Base-by-base conservation (phyloP, 1,284 basidiomycete species). In the Peniophora sp. region DNA sequence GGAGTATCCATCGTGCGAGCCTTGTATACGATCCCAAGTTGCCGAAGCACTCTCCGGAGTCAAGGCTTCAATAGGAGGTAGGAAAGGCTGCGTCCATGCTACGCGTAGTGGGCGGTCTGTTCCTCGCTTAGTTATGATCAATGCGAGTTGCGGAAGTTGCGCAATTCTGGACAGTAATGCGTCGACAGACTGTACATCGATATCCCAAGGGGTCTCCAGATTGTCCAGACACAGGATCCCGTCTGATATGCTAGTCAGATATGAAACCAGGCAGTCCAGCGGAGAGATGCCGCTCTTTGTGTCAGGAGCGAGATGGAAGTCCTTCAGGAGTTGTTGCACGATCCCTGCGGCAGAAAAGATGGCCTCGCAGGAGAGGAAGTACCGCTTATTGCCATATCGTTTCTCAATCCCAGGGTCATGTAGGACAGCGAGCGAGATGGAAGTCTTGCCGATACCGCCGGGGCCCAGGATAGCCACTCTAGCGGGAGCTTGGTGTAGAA, bases 391-490 rank as follows among this genome's bases (percentile, higher is more conserved):
- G 12, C 47, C 38, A 48, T 59, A 69, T 24, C 56, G 49, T 2
- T 52, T 23, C n/a, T 51, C 22, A 16, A 56, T 38, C 3, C 9
- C 10, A 2, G 53, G 46, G 24, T 63, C 45, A 11, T 64, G 53
- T 35, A 68, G 55, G 2, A 63, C 59, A 8, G 61, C 56, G 0
- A 63, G 55, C 1, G 67, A 61, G 6, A 62, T 50, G 0, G 64
- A 59, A 0, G 68, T 70, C 51, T 70, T 70, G 0, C 69, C 68
- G 51, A 69, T 69, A 0, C 68, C 67, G 2, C 67, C 66, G 2
- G 61, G 54, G 3, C 68, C 68, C 16, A 63, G 53, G 19, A 69
- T 54, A 27, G 57, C 61, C 5, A 67, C 36, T 39, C 54, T 52
- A 23, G 41, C 19, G 16, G 27, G 24, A 10, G 3, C 9, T 44